Percentiles rank a stretch among this genome's conserved stretches.
phyloP scores from a whole-genome alignment of 2,329 filamentous ascomycete genomes.

The Venturia carpophila region DNA sequence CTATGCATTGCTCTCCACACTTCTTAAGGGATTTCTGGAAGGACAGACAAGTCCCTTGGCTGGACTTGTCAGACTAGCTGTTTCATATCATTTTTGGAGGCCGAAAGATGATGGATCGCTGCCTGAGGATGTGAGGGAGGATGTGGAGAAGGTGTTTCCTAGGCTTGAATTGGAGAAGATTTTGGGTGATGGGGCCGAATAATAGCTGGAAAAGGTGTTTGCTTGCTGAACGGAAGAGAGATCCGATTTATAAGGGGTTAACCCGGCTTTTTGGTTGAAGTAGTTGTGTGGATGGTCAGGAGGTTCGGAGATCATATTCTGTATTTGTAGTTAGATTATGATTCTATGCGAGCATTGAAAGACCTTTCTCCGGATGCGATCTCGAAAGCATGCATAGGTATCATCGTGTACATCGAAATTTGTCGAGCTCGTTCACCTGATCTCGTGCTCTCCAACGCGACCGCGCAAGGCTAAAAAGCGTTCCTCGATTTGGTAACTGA shows the following conservation, averaged over 20 bases:
- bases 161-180: slow-evolving; percentile 37
- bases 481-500: slow-evolving; percentile 6
- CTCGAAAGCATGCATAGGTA: too few species aligned
- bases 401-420: too few species aligned
- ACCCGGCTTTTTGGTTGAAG: neutral
- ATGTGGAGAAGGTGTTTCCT: slow-evolving; percentile 22
- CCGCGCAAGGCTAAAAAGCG: slow-evolving; percentile 3
- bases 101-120: slow-evolving; percentile 20
- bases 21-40: slow-evolving; percentile 35
- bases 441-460: neutral
- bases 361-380: too few species aligned
- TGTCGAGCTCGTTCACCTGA: neutral
- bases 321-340: neutral
- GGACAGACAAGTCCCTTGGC: slow-evolving; percentile 35
- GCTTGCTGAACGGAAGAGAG: slow-evolving; percentile 18
- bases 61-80: slow-evolving; percentile 31
- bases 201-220: slow-evolving; percentile 31
- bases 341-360: too few species aligned
- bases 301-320: neutral
- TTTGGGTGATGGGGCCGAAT: slow-evolving; percentile 37
- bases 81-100: slow-evolving; percentile 35
- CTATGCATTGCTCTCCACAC: slow-evolving; percentile 36
- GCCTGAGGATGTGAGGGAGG: slow-evolving; percentile 22
- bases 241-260: neutral
- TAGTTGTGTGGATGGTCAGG: too few species aligned